These are phyloP conservation scores for Talaromyces thailandensis DNA, from an alignment of 495 filamentous ascomycete species.

Conservation along the genomic window DNA sequence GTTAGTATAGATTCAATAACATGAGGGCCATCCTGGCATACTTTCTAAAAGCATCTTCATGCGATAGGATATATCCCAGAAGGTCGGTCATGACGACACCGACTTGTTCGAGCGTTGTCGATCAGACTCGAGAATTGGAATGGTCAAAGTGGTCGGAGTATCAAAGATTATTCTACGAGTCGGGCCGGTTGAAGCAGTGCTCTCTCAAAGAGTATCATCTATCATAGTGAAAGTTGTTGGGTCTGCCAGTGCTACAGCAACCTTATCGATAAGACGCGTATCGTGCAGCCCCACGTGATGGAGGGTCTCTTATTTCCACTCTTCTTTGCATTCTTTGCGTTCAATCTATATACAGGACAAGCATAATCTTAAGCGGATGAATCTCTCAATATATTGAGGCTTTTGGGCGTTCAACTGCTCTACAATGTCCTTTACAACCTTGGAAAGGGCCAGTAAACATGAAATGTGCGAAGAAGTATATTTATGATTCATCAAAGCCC, in stretches of 20 bases:
- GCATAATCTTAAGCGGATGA: no score
- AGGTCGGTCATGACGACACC: conserved; percentile 45
- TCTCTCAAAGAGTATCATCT: conserved; percentile 5
- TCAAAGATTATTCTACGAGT: background rate
- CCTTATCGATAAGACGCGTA: conserved; percentile 23
- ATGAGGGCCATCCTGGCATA: conserved; percentile 17
- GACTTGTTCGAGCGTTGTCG: background rate
- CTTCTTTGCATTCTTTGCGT: background rate
- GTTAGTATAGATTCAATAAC: conserved; percentile 4
- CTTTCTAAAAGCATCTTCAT: conserved; percentile 61
- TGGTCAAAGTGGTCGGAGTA: background rate
- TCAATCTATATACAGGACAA: no score
- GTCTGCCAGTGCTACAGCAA: conserved; percentile 8
- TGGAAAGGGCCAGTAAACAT: background rate
- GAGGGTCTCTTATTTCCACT: background rate
- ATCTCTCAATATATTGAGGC: background rate
- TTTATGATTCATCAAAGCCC: background rate
- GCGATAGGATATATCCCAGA: conserved; percentile 48
- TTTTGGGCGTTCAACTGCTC: no score
- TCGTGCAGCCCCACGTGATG: background rate
- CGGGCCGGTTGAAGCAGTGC: background rate
- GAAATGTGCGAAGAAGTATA: background rate
- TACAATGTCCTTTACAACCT: no score
- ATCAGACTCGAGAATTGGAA: background rate
- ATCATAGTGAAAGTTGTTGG: background rate